A percentile compares a stretch with the other conserved stretches of the same genome.
These are phyloP conservation scores for Colletotrichum magnum DNA, from an alignment of 2,329 filamentous ascomycete species.

Conservation along the genomic window DNA sequence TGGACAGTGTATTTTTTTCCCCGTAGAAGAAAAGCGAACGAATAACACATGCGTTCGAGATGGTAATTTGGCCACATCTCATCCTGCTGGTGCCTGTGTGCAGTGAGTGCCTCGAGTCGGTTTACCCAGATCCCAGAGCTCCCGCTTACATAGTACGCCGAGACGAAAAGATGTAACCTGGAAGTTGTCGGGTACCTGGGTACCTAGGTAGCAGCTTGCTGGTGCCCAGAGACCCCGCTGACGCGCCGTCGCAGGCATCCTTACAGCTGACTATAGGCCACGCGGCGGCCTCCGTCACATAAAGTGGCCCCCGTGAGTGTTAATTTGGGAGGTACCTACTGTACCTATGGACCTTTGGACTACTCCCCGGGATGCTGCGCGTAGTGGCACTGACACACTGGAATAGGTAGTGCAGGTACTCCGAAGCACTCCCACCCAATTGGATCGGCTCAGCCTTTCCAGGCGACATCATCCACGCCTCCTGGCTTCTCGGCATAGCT, in stretches of 20 bases:
- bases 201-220: neutral
- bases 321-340: neutral
- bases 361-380: conserved; percentile 9
- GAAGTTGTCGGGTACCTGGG: too few relatives aligned
- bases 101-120: too few relatives aligned
- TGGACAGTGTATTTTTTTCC: too few relatives aligned
- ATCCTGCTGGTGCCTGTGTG: too few relatives aligned
- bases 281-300: conserved; percentile 37
- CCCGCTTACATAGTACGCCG: neutral
- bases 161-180: too few relatives aligned
- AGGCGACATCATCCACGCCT: conserved; percentile 32
- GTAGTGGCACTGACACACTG: conserved; percentile 20
- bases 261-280: conserved; percentile 36
- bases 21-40: too few relatives aligned
- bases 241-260: conserved; percentile 4
- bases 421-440: conserved; percentile 28
- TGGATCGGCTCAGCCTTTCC: conserved; percentile 27
- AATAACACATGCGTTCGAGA: too few relatives aligned
- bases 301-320: conserved; percentile 22
- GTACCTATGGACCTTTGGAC: neutral
- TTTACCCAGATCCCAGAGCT: neutral
- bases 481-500: conserved; percentile 26
- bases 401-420: neutral
- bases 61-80: too few relatives aligned
- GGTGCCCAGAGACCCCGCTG: conserved; percentile 12